Conservation (phyloP, 495 filamentous ascomycete species). For the Penicillium psychrofluorescens region DNA sequence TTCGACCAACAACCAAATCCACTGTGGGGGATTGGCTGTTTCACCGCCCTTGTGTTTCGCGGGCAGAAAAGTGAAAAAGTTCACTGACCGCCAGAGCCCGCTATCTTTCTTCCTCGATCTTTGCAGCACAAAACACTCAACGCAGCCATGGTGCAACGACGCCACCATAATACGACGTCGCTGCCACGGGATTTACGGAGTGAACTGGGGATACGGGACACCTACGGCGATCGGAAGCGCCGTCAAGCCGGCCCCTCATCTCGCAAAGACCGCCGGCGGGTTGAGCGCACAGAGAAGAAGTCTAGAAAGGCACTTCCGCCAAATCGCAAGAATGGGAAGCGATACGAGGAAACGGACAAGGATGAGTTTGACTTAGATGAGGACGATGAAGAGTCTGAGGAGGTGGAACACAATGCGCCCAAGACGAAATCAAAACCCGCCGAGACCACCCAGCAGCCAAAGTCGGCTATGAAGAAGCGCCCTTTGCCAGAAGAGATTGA, state of each 20-base stretch:
- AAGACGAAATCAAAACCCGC: constrained; percentile 14
- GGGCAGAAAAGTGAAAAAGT: constrained; percentile 22
- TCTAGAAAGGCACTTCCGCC: constrained; percentile 15
- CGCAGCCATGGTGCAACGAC: constrained; percentile 28
- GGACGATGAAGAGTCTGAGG: constrained; percentile 14
- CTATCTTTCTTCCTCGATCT: background rate
- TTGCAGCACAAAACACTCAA: background rate
- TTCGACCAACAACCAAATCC: constrained; percentile 12
- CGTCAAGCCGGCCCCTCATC: constrained; percentile 29
- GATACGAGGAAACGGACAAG: constrained; percentile 11
- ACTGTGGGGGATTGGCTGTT: constrained; percentile 9
- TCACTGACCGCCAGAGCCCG: constrained; percentile 9
- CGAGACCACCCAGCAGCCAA: constrained; percentile 20
- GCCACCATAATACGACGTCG: constrained; percentile 50
- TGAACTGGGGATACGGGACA: constrained; percentile 47
- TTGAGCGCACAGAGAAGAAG: constrained; percentile 51
- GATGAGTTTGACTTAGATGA: constrained; percentile 19
- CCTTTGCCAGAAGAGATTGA: constrained; percentile 11
- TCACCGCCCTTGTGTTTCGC: constrained; percentile 14
- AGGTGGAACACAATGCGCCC: constrained; percentile 2
- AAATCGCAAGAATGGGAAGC: constrained; percentile 10
- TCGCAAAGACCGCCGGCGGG: constrained; percentile 57
- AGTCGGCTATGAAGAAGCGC: constrained; percentile 39
- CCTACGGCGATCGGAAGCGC: constrained; percentile 32
- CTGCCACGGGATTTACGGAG: constrained; percentile 55